Evolutionary conservation across 805 yeast genomes (phyloP).

Genomic region (Komagataella populi): DNA sequence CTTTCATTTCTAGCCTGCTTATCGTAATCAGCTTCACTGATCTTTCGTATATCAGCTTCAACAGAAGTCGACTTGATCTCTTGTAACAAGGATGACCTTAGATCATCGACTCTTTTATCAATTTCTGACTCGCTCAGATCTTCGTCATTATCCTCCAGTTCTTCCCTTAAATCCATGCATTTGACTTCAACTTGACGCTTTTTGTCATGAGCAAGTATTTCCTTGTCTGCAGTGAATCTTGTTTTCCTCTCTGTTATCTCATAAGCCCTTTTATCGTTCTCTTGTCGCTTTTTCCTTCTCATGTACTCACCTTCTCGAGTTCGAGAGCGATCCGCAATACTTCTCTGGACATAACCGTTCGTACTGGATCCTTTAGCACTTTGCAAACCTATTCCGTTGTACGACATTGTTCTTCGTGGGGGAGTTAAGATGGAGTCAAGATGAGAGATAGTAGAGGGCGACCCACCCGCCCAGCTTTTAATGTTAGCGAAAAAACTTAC

Average conservation of each 20-base stretch:
- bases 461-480: not conserved
- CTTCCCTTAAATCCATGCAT: constrained; percentile 37
- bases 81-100: constrained; percentile 5
- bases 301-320: constrained; percentile 22
- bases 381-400: constrained; percentile 42
- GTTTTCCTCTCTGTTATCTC: constrained; percentile 2
- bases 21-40: not conserved
- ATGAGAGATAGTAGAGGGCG: not conserved
- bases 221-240: constrained; percentile 10
- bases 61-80: not conserved
- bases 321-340: constrained; percentile 13
- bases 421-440: not conserved
- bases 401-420: constrained; percentile 25
- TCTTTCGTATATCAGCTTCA: not conserved
- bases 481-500: not conserved
- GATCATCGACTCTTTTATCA: constrained; percentile 16
- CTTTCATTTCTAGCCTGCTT: not conserved
- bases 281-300: constrained; percentile 17
- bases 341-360: constrained; percentile 45
- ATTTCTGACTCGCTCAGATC: constrained; percentile 22
- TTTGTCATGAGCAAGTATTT: constrained; percentile 19
- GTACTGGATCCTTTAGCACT: constrained; percentile 52
- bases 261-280: constrained; percentile 9
- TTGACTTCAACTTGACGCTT: constrained; percentile 27
- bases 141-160: constrained; percentile 29